These are phyloP conservation scores for Lactifluus piperatus DNA, from an alignment of 768 basidiomycete species.

Conservation along the genomic window DNA sequence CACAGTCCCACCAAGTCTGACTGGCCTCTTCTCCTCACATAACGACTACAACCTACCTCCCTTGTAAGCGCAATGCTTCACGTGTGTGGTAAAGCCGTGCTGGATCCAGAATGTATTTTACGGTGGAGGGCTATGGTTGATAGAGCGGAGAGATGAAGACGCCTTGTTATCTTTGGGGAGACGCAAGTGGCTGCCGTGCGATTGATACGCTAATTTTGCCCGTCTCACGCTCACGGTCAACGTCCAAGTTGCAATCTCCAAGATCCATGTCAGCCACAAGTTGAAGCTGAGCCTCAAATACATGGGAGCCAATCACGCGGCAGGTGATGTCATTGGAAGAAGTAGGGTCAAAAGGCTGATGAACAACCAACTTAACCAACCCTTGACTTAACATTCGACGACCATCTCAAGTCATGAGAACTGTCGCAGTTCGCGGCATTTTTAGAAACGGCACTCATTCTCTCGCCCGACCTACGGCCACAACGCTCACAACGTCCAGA, in stretches of 20 bases:
- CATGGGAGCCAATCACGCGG: not conserved
- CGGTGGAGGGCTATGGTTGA: not conserved
- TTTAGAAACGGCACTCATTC: constrained; percentile 17
- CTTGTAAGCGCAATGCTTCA: not conserved
- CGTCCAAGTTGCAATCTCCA: too few species aligned
- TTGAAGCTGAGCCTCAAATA: not conserved
- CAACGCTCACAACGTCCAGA: not conserved
- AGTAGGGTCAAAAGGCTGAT: not conserved
- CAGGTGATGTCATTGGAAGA: constrained; percentile 1
- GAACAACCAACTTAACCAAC: not conserved
- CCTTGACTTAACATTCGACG: not conserved
- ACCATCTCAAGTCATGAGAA: not conserved
- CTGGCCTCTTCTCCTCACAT: not conserved
- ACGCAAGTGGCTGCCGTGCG: not conserved
- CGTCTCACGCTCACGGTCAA: too few species aligned
- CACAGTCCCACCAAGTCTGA: not conserved
- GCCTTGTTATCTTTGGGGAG: too few species aligned
- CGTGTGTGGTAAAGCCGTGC: not conserved
- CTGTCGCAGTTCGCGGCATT: constrained; percentile 12
- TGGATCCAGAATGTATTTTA: not conserved
- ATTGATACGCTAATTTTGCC: not conserved
- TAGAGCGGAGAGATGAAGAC: not conserved
- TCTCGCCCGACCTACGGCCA: constrained; percentile 9
- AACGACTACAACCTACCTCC: not conserved
- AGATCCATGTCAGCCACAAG: not conserved